phyloP scores from a whole-genome alignment of 352 stramenopile genomes.

The Globisporangium megalacanthum region DNA sequence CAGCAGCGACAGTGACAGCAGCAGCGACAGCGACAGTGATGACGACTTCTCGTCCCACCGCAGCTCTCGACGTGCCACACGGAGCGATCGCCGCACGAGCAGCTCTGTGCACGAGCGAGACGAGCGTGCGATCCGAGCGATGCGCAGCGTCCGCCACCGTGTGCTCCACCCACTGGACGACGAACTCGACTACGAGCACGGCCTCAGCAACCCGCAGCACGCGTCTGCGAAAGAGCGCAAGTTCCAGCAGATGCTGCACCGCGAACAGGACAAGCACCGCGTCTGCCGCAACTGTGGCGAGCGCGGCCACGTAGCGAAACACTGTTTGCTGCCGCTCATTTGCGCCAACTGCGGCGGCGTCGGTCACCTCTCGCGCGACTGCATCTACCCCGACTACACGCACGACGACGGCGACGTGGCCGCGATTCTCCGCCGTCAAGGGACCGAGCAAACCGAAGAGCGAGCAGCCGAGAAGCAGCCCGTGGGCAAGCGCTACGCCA shows the following conservation, averaged over 20 bases:
- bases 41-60: constrained; percentile 3
- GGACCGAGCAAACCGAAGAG: constrained; percentile 14
- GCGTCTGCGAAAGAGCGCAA: constrained; percentile 41
- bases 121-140: constrained; percentile 2
- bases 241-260: constrained; percentile 54
- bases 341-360: constrained; percentile 76
- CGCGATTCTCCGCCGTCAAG: constrained; percentile 3
- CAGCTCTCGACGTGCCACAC: background rate
- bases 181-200: constrained; percentile 71
- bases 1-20: constrained; percentile 5
- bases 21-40: constrained; percentile 12
- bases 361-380: constrained; percentile 48
- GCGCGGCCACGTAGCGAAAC: constrained; percentile 50
- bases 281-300: constrained; percentile 79
- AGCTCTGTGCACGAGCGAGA: constrained; percentile 3
- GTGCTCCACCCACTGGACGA: constrained; percentile 23
- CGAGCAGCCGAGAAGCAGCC: constrained; percentile 23
- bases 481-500: constrained; percentile 37
- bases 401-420: constrained; percentile 20
- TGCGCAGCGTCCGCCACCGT: constrained; percentile 15
- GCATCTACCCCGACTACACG: constrained; percentile 27
- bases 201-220: constrained; percentile 44
- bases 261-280: constrained; percentile 49
- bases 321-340: constrained; percentile 71
- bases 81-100: background rate